Evolutionary conservation across 768 basidiomycete genomes (phyloP).

Genomic region (Suillus weaverae): DNA sequence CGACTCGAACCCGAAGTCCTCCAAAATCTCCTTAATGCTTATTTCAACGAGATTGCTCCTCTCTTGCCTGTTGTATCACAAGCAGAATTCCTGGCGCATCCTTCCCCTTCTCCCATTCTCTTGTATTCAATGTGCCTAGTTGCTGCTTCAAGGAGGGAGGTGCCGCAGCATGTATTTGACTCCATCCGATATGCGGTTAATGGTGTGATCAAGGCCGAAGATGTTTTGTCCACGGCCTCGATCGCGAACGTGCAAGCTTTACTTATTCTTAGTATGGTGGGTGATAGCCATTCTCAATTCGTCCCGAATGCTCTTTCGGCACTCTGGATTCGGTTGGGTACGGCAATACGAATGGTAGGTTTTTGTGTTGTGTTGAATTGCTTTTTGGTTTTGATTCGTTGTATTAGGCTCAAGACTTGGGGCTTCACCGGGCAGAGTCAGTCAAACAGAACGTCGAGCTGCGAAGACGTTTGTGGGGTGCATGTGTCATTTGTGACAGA

Average conservation of each 20-base stretch:
- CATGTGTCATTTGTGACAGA: slow-evolving; percentile 92
- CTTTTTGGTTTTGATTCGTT: slow-evolving; percentile 16
- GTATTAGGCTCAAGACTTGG: slow-evolving; percentile 89
- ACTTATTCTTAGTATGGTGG: slow-evolving; percentile 82
- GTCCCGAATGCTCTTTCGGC: slow-evolving; percentile 85
- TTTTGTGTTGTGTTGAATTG: slow-evolving; percentile 7
- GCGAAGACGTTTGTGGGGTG: slow-evolving; percentile 88
- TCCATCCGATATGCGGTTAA: slow-evolving; percentile 88
- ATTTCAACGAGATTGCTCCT: slow-evolving; percentile 89
- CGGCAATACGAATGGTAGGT: slow-evolving; percentile 88
- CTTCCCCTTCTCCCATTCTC: slow-evolving; percentile 75
- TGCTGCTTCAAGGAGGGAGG: slow-evolving; percentile 81
- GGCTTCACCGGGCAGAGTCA: slow-evolving; percentile 89
- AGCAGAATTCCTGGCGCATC: slow-evolving; percentile 78
- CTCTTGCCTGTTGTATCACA: slow-evolving; percentile 86
- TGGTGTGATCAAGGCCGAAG: slow-evolving; percentile 81
- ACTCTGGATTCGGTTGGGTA: slow-evolving; percentile 82
- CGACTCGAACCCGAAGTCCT: slow-evolving; percentile 77
- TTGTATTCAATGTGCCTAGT: slow-evolving; percentile 95
- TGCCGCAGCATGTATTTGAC: slow-evolving; percentile 85
- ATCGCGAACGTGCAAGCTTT: slow-evolving; percentile 87
- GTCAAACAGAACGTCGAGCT: slow-evolving; percentile 84
- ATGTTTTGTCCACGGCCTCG: slow-evolving; percentile 84
- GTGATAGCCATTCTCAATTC: slow-evolving; percentile 88
- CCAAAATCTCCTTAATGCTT: slow-evolving; percentile 84